Evolutionary conservation across 352 stramenopile species (phyloP), one percentile per base, ranked within the genome.

Genomic region (Thalassiosira livingstoniorum): DNA sequence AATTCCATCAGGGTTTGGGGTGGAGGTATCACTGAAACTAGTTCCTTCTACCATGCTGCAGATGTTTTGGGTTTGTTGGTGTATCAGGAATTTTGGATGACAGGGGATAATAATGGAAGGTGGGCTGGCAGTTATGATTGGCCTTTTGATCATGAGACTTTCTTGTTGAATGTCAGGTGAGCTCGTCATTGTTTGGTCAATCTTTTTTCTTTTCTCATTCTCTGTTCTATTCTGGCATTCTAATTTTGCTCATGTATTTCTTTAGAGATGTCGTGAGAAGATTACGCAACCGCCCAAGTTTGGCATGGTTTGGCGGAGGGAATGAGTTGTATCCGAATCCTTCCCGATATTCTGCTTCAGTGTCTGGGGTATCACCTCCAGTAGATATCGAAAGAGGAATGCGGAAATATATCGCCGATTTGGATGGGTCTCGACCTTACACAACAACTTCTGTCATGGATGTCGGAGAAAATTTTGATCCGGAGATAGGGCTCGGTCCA

Each of bases 1-100:
- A 92, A 92, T 69, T 64, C 86, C 45, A 76, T 95, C 58, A 67
- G 91, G 5, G 82, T 95, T 1, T 95, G 91, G 91, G 91, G 91
- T 60, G 91, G 91, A 43, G 91, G 89, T 29, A 85, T 94, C 43
- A 63, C 90, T 25, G 69, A 92, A 77, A 81, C 82, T 25, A 25
- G 84, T 11, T 23, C 81, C 11, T 95, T 94, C 61, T 95, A 94
- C 54, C 62, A 93, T 57, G 78, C 84, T n/a, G 91, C 86, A 51
- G 90, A 95, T 74, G 62, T 68, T 63, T 37, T 91, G 18, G 91
- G 91, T 10, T 82, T 95, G 39, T 58, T 95, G n/a, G 31, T 95
- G 0, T 93, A 90, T 67, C 89, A 94, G 64, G 91, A 94, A 57
- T 86, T 91, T 67, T 91, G 85, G 82, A 91, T 91, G 85, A 83